Base-by-base conservation (phyloP, 805 yeast genomes). In the Candida chauliodis region DNA sequence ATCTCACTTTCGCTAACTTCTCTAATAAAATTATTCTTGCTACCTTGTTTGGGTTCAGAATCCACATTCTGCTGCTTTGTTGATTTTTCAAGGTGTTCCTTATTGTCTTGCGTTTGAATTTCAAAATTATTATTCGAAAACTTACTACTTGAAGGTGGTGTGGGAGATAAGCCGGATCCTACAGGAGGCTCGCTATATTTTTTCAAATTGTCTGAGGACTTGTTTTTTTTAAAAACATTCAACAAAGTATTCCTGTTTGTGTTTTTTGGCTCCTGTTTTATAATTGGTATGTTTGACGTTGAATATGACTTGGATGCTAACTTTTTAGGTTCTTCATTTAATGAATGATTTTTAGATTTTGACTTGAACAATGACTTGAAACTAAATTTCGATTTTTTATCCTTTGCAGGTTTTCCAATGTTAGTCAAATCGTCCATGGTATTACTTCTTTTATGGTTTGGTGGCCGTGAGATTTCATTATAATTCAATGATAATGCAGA, bases 291-390 rank as follows among this genome's bases (percentile, higher is more conserved):
- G 42, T 61, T 57, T n/a, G 66, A 55, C 3, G 63, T 52, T 5
- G 65, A 57, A 28, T 42, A 53, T 7, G 67, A 59, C 41, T 57
- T 61, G 4, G 59, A 45, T 19, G 45, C 42, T 23, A 56, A 15
- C 35, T 52, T 52, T 15, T 30, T 37, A 8, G 48, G 44, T 26
- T 31, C 21, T 15, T 29, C 27, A 33, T 43, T 48, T 23, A 52
- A 44, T 5, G 58, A 47, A 37, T 59, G 66, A 37, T 40, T 49
- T 40, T 59, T 64, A 2, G 67, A 58, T 42, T 58, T 65, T 43
- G 57, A 56, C 42, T 60, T 65, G 51, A 68, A 67, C 19, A 68
- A 51, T 2, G 64, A 54, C 33, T 56, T 59, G 51, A 68, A 62
- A 30, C 69, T 61, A 42, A 68, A 68, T 41, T 58, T 59, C 36